Conservation (phyloP, 1,284 basidiomycete genomes). For the Cryptococcus hybrid region DNA sequence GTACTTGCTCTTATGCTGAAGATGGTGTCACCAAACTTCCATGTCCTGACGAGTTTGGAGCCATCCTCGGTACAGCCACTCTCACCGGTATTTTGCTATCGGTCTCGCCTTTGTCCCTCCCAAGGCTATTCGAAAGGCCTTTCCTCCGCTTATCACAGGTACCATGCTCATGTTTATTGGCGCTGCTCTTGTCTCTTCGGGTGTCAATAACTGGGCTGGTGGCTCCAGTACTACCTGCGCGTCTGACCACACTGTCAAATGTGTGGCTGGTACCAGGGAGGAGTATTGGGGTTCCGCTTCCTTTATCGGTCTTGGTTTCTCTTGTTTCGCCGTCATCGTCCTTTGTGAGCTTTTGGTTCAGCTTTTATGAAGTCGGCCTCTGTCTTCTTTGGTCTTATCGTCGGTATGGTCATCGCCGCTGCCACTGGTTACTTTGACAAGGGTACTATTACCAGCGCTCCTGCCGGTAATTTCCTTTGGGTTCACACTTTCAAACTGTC, state of each 20-base stretch:
- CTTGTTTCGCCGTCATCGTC: conserved; percentile 24
- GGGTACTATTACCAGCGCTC: conserved; percentile 20
- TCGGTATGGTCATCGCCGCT: conserved; percentile 32
- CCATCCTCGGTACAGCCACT: conserved; percentile 29
- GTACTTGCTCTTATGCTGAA: conserved; percentile 21
- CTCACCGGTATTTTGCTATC: conserved; percentile 30
- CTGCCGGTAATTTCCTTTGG: conserved; percentile 31
- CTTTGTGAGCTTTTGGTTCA: conserved; percentile 34
- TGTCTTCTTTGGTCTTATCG: conserved; percentile 34
- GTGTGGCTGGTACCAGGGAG: conserved; percentile 14
- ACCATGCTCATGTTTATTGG: conserved; percentile 37
- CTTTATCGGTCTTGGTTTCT: conserved; percentile 34
- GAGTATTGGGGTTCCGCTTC: conserved; percentile 27
- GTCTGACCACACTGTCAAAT: conserved; percentile 25
- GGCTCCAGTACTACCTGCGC: conserved; percentile 24
- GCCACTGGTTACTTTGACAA: conserved; percentile 32
- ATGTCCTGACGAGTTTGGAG: conserved; percentile 32
- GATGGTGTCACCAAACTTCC: conserved; percentile 30
- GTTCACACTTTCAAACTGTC: conserved; percentile 25
- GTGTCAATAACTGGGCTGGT: conserved; percentile 38
- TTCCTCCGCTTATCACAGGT: conserved; percentile 35
- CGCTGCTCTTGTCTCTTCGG: conserved; percentile 26
- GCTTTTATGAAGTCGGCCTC: conserved; percentile 36
- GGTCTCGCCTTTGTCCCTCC: conserved; percentile 33
- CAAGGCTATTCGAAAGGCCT: conserved; percentile 26